Evolutionary conservation across 371 early-diverging fungal species (phyloP).

Genomic region (Mucor saturninus): DNA sequence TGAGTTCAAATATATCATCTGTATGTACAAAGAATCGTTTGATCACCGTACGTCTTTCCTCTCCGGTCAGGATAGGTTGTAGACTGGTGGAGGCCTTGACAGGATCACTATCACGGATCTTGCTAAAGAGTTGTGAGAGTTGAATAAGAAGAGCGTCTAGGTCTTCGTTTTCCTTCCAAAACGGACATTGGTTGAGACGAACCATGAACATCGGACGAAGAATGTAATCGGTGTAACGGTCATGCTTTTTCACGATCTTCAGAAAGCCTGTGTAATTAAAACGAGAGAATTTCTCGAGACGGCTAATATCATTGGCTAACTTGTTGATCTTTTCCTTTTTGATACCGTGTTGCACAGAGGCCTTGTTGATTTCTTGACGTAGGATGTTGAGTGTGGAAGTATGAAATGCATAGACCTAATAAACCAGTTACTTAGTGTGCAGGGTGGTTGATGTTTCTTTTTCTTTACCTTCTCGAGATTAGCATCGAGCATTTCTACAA

Average conservation of each 20-base stretch:
- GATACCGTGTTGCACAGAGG: constrained; percentile 58
- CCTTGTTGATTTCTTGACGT: constrained; percentile 67
- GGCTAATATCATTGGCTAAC: constrained; percentile 88
- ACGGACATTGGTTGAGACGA: constrained; percentile 84
- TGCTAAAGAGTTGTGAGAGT: constrained; percentile 88
- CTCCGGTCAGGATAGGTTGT: neutral
- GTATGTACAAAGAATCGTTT: constrained; percentile 96
- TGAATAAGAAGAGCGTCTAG: constrained; percentile 89
- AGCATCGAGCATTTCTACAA: constrained; percentile 84
- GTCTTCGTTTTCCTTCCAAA: constrained; percentile 91
- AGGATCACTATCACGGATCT: constrained; percentile 84
- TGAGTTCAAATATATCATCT: constrained; percentile 97
- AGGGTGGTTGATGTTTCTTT: neutral
- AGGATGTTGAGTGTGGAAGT: constrained; percentile 89
- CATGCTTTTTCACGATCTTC: constrained; percentile 98
- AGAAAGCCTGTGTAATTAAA: constrained; percentile 97
- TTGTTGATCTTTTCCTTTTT: constrained; percentile 79
- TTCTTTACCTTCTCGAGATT: constrained; percentile 87
- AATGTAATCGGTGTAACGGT: constrained; percentile 89
- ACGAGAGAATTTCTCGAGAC: constrained; percentile 91
- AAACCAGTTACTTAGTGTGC: neutral
- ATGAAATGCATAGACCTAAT: constrained; percentile 88
- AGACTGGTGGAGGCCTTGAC: constrained; percentile 32
- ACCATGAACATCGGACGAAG: constrained; percentile 90
- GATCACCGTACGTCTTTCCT: constrained; percentile 33